A percentile compares a stretch with the other conserved stretches of the same genome.
Evolutionary conservation across 345 rosid species (phyloP).

Genomic region (Jatropha curcas): DNA sequence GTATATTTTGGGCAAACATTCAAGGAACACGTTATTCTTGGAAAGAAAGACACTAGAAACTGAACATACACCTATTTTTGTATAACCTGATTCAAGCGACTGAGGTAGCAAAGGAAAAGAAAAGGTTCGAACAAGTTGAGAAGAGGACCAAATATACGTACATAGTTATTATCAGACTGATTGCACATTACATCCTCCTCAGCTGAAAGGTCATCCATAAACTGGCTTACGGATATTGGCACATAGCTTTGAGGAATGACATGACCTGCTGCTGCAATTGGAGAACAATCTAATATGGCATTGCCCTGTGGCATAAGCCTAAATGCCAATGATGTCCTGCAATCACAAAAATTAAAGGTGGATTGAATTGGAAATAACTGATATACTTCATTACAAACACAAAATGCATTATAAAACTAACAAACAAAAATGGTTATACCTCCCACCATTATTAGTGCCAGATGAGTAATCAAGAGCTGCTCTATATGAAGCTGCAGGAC

Average conservation of each 20-base stretch:
- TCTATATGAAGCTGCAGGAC: conserved; percentile 78
- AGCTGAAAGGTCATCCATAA: conserved; percentile 97
- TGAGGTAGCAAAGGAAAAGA: neutral
- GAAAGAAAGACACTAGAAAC: conserved; percentile 5
- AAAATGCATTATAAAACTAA: conserved; percentile 8
- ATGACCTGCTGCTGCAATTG: conserved; percentile 95
- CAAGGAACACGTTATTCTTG: neutral
- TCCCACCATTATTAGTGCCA: conserved; percentile 59
- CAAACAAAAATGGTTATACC: conserved; percentile 43
- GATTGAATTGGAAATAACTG: conserved; percentile 11
- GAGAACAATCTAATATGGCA: conserved; percentile 95
- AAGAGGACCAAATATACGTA: conserved; percentile 34
- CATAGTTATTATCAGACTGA: conserved; percentile 61
- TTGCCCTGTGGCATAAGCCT: conserved; percentile 97
- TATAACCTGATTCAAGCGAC: neutral
- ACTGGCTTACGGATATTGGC: conserved; percentile 93
- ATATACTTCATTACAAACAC: conserved; percentile 8
- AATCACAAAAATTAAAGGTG: conserved; percentile 11
- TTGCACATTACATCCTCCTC: conserved; percentile 73
- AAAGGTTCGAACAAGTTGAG: neutral
- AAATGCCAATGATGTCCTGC: conserved; percentile 81
- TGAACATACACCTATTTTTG: neutral
- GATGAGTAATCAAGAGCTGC: conserved; percentile 53
- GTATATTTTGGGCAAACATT: neutral
- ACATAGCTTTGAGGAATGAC: conserved; percentile 87